Evolutionary conservation across 306 rosid species (phyloP), one percentile per base, ranked within the genome.

Genomic region (Echinosophora koreensis): DNA sequence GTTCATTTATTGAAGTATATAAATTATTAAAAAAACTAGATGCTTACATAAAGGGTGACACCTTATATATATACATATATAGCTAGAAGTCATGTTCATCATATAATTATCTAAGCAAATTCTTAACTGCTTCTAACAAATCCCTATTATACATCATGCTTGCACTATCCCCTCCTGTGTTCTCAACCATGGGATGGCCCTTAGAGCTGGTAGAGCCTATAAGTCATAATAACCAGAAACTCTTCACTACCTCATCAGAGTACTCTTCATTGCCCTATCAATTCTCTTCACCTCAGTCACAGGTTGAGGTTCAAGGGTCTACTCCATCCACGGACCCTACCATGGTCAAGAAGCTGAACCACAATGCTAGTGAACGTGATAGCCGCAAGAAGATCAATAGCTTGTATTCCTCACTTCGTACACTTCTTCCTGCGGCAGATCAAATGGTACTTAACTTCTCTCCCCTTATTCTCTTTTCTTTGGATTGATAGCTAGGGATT

Each of bases 341-440:
- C 41, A 69, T 74, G 80, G 82, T 66, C 0, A 90, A 81, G 89
- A 94, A 94, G 84, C 91, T 86, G 27, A 84, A 77, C 69, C 98
- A 94, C 79, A 94, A 92, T 66, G 98, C 94, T 14, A 89, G 88
- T 18, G 98, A 94, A 79, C 96, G 94, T 2, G 89, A 87, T 79
- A 97, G 96, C 28, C 96, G 97, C 65, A 90, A 88, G 88, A 94
- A 87, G 84, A 83, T 94, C 80, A 94, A 89, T 68, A 6, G 34
- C 69, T 66, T 92, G 78, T 89, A 87, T 69, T 86, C 92, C 2
- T 89, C 97, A 22, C 85, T 94, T n/a, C 95, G 94, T 15, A 76
- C 91, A 0, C 83, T 94, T 42, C 89, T 94, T 76, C 97, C 97
- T 0, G 13, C 56, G 5, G 0, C 88, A 0, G 85, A 92, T 56